phyloP scores from a whole-genome alignment of 805 yeast genomes.

The Tetrapisispora namnaoensis region DNA sequence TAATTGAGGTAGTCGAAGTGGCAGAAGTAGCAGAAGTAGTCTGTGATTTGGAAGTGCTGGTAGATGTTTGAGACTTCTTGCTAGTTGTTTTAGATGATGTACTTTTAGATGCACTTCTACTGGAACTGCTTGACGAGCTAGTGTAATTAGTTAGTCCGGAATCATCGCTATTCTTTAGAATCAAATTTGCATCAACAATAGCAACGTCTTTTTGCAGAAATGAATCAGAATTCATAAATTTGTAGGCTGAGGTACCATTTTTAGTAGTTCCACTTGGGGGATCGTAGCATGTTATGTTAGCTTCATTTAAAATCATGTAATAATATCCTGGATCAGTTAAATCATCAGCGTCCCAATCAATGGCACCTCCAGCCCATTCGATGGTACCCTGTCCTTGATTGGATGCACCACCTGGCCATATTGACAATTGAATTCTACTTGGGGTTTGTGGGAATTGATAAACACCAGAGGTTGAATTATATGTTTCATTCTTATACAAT shows the following conservation, averaged over 20 bases:
- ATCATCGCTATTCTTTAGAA: constrained; percentile 50
- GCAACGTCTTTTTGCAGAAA: constrained; percentile 40
- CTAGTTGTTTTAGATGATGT: background rate
- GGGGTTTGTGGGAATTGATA: constrained; percentile 68
- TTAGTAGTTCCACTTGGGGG: constrained; percentile 48
- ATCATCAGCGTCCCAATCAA: constrained; percentile 75
- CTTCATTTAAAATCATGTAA: constrained; percentile 52
- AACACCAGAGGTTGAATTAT: constrained; percentile 47
- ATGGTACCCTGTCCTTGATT: constrained; percentile 51
- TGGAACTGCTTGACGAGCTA: background rate
- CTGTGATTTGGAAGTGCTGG: background rate
- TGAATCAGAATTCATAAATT: constrained; percentile 41
- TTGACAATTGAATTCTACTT: constrained; percentile 56
- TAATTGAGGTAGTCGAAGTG: background rate
- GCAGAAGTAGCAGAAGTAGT: background rate
- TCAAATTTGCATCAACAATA: constrained; percentile 53
- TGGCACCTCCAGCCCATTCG: constrained; percentile 82
- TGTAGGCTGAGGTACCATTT: constrained; percentile 42
- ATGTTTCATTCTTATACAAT: constrained; percentile 49
- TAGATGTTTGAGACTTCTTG: background rate
- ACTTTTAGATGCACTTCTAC: constrained; percentile 4
- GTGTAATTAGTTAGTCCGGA: constrained; percentile 51
- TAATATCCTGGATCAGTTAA: constrained; percentile 71
- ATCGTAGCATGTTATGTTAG: constrained; percentile 60
- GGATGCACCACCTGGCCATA: constrained; percentile 70